Base-by-base conservation (phyloP, 768 basidiomycete genomes). In the Kwoniella shandongensis region DNA sequence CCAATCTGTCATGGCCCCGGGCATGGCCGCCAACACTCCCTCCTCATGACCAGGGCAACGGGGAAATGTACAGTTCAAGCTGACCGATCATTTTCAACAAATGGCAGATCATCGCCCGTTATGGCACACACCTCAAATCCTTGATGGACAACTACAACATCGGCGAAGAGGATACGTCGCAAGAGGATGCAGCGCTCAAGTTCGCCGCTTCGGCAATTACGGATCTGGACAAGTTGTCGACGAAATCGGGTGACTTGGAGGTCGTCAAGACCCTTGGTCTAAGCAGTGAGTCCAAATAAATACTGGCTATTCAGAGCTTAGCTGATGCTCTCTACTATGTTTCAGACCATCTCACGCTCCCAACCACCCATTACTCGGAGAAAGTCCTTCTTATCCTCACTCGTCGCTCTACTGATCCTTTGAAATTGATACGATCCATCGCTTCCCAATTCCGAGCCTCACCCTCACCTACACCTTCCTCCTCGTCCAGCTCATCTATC, bases 381-480 rank as follows among this genome's bases (percentile, higher is more conserved):
- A 48, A 53, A 15, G 83, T 94, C 53, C 75, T 88, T 23, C 70
- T 79, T 11, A 85, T 94, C 50, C 79, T 98, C 25, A 84, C 84
- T 17, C 83, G 83, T 58, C 84, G 90, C n/a, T 91, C 88, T 63
- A 87, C 85, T 59, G 93, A 96, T 62, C 84, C 86, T 7, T 82
- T 98, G 41, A 83, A 86, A 27, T 85, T 88, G 13, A 88, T 97
- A 56, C 83, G 89, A 45, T 87, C 88, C 0, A 88, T 97, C 69
- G 90, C 91, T 1, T 86, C 88, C 0, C 92, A 97, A 67, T 89
- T 93, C 66, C 83, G 93, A 50, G 89, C 15, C 86, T 86, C 85
- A 83, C 87, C 49, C 84, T 83, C 75, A 78, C 61, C 62, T 12
- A 7, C 46, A 6, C 17, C 50, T 4, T 27, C 44, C 18, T 42